Conservation (phyloP, 192 early-diverging fungal species). For the Entomortierella chlamydospora region DNA sequence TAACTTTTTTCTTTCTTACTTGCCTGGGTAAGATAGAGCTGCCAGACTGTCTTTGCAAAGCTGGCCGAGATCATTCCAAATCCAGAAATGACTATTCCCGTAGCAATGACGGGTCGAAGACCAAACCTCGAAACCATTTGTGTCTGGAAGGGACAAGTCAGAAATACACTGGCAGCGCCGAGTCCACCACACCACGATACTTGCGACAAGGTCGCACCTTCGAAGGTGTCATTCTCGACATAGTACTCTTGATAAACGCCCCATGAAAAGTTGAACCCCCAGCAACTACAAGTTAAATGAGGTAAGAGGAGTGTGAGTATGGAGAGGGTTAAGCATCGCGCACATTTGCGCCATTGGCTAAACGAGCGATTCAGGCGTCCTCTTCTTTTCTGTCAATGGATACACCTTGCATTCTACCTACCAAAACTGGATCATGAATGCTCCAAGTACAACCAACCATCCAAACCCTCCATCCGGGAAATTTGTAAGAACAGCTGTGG, state of each 20-base stretch:
- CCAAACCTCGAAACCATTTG: slow-evolving; percentile 23
- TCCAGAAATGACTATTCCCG: slow-evolving; percentile 21
- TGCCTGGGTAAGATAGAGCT: slow-evolving; percentile 72
- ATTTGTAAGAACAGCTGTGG: neutral
- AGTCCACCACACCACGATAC: slow-evolving; percentile 38
- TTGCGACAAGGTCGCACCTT: slow-evolving; percentile 12
- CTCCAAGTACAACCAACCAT: slow-evolving; percentile 54
- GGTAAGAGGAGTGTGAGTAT: neutral
- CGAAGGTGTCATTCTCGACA: slow-evolving; percentile 25
- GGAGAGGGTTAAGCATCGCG: neutral
- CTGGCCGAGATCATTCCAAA: slow-evolving; percentile 68
- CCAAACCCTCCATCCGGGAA: slow-evolving; percentile 55
- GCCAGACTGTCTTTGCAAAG: slow-evolving; percentile 73
- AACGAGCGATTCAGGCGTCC: too few relatives aligned
- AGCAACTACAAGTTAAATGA: slow-evolving; percentile 7
- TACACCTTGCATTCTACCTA: neutral
- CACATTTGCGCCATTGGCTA: too few relatives aligned
- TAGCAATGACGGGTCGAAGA: slow-evolving; percentile 10
- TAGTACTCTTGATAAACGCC: slow-evolving; percentile 42
- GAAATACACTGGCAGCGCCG: slow-evolving; percentile 25
- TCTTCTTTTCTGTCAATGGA: too few relatives aligned
- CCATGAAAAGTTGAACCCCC: slow-evolving; percentile 47
- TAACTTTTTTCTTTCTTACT: too few relatives aligned
- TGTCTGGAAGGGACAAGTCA: slow-evolving; percentile 35
- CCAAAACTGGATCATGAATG: slow-evolving; percentile 57